Evolutionary conservation across 768 basidiomycete species (phyloP).

Genomic region (Clitopilus hobsonii): DNA sequence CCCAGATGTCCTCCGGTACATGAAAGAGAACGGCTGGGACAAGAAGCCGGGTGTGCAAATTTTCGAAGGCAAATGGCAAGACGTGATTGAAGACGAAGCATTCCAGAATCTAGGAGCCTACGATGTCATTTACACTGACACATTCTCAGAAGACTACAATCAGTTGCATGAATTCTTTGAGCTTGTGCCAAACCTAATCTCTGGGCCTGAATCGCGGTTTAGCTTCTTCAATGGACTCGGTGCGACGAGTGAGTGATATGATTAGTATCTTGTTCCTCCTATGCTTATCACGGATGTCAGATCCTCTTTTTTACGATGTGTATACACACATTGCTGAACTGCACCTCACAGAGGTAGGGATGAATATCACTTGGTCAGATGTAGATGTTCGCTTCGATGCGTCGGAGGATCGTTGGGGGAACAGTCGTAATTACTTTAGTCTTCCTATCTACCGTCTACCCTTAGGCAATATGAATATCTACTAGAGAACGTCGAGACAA

Average conservation of each 20-base stretch:
- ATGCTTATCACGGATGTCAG: too few species aligned
- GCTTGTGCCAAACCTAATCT: conserved; percentile 69
- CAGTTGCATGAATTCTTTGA: conserved; percentile 82
- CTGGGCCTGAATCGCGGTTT: conserved; percentile 70
- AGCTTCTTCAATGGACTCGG: conserved; percentile 98
- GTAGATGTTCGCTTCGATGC: conserved; percentile 56
- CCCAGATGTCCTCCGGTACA: conserved; percentile 81
- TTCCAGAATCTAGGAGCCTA: conserved; percentile 70
- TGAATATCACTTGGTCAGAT: conserved; percentile 79
- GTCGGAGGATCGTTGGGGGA: conserved; percentile 66
- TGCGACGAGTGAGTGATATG: conserved; percentile 83
- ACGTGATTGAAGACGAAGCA: conserved; percentile 58
- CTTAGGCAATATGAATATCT: conserved; percentile 30
- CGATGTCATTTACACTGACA: conserved; percentile 89
- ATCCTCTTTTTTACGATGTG: conserved; percentile 86
- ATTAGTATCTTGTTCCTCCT: not conserved
- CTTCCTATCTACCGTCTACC: conserved; percentile 74
- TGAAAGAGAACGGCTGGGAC: conserved; percentile 76
- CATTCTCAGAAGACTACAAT: conserved; percentile 85
- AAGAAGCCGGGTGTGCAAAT: conserved; percentile 72
- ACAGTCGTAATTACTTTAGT: conserved; percentile 71
- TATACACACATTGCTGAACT: conserved; percentile 82
- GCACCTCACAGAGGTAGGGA: conserved; percentile 78
- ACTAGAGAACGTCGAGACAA: not conserved
- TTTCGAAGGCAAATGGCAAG: conserved; percentile 93